Conservation (phyloP, 2,329 filamentous ascomycete species). For the Ceratocystis papillata region DNA sequence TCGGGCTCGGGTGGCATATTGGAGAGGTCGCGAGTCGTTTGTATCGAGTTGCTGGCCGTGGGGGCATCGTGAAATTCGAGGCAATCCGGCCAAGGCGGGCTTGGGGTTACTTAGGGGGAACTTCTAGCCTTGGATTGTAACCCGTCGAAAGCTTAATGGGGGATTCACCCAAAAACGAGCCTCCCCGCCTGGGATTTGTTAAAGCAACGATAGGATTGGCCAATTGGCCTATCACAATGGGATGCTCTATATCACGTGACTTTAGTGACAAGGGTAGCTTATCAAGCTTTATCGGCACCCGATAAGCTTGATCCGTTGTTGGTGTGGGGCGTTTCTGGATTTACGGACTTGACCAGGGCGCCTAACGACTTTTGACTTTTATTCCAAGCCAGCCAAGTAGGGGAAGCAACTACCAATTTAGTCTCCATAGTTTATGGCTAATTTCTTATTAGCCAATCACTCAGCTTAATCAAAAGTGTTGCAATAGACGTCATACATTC, state of each 20-base stretch:
- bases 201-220: neutral
- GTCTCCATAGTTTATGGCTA: too few relatives aligned
- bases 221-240: constrained; percentile 5
- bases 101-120: neutral
- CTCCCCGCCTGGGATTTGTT: constrained; percentile 1
- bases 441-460: too few relatives aligned
- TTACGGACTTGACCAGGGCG: neutral
- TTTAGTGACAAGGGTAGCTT: neutral
- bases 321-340: neutral
- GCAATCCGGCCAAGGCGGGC: neutral
- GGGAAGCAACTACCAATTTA: too few relatives aligned
- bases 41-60: constrained; percentile 15
- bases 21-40: neutral
- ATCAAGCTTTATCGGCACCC: neutral
- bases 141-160: constrained; percentile 1
- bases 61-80: constrained; percentile 14
- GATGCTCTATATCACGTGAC: neutral
- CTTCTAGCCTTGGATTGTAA: constrained; percentile 7
- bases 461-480: too few relatives aligned
- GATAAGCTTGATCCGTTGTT: neutral
- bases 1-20: neutral
- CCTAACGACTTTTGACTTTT: too few relatives aligned
- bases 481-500: too few relatives aligned
- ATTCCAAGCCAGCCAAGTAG: too few relatives aligned
- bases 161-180: neutral